Base-by-base conservation (phyloP, 306 rosid species). In the Quercus alba region DNA sequence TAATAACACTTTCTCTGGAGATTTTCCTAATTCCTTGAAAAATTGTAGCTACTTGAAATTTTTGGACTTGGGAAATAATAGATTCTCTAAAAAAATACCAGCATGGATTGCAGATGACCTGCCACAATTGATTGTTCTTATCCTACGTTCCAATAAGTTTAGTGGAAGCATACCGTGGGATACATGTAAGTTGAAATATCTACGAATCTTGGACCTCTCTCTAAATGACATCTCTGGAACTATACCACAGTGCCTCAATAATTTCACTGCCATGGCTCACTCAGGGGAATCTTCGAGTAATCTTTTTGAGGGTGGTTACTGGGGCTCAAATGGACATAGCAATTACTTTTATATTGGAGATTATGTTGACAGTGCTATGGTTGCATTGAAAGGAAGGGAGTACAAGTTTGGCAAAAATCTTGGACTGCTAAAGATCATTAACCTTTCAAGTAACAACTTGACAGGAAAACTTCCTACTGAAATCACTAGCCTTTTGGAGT, bases 41-140 rank as follows among this genome's bases (percentile, higher is more conserved):
- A 76, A 79, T 14, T 76, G 64, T n/a, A 13, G 21, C 0, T 0
- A 19, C 0, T 10, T 85, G n/a, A 1, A 2, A 6, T 9, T 79
- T 20, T 6, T 88, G 3, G 83, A 88, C 61, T 56, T 81, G 8
- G 79, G 85, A 20, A 63, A 77, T 23, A 87, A 84, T 30, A 68
- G 71, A 33, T 8, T 87, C 2, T 61, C 63, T 0, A 86, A 83
- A 4, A 51, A 3, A 14, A 64, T 84, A 35, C 88, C 90, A 19
- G 6, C 64, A 10, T 82, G 83, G 83, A 75, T 57, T 0, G 85
- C 78, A 2, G 19, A 52, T 38, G 18, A 4, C 70, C 26, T 11
- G 3, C 63, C 72, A 2, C 6, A 52, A 1, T 21, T 84, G 70
- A 76, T 38, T 33, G 31, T 73, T 55, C 84, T 84, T 13, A 80